Base-by-base conservation (phyloP, 306 rosid species). In the Hippophae gyantsensis region DNA sequence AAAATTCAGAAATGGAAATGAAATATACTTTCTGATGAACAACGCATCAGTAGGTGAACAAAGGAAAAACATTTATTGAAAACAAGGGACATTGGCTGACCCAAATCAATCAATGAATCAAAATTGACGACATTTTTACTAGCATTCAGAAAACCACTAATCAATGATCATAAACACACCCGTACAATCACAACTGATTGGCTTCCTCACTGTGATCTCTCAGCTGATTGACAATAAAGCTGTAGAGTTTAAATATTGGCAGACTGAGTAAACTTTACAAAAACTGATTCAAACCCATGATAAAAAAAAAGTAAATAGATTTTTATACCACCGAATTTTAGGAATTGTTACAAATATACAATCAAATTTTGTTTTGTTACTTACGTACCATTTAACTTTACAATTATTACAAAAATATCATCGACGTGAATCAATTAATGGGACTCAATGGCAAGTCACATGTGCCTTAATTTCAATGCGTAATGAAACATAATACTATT, bases 61-160 rank as follows among this genome's bases (percentile, higher is more conserved):
- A 48, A 48, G 23, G 6, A 2, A 32, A 32, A 32, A 32, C 38
- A 32, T 4, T 32, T 32, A 32, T 32, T 32, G 14, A 13, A 13
- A 7, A 3, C 3, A 48, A 10, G 11, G 13, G 52, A 14, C 6
- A 48, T 48, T n/a, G 13, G 7, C 14, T 48, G 4, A 11, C 12
- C 12, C 52, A 48, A 9, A 10, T 48, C 14, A 48, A 11, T 14
- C n/a, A 13, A 48, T 6, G 13, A 46, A 9, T 9, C 50, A 46
- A 48, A 68, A 53, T 6, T 42, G 47, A 38, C 56, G 40, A 3
- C 61, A 60, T 26, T 41, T 59, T 23, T 48, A 63, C 43, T 12
- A 11, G n/a, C 46, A 53, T 9, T 2, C 69, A 32, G 14, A 57
- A 57, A 32, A 10, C 54, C 10, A 47, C 63, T 18, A 27, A 54